A percentile compares a stretch with the other conserved stretches of the same genome.
These are phyloP conservation scores for Macrolepiota dolichaula DNA, from an alignment of 768 basidiomycete species.

Conservation along the genomic window DNA sequence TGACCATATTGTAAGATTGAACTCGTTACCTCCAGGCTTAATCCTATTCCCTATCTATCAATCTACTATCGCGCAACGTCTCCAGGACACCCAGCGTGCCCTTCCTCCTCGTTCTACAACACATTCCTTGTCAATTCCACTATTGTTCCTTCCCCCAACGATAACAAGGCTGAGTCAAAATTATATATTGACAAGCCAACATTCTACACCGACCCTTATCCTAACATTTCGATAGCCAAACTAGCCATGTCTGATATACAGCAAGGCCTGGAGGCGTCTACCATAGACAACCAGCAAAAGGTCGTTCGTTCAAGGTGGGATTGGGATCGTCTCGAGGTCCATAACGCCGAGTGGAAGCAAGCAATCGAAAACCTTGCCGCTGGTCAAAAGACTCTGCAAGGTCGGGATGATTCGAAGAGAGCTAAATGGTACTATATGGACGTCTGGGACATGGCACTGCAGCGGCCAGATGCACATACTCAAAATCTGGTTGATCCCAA, in stretches of 20 bases:
- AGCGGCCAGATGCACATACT: conserved; percentile 19
- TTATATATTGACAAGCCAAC: conserved; percentile 3
- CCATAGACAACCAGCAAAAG: conserved; percentile 6
- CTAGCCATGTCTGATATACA: neutral
- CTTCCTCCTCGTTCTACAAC: conserved; percentile 1
- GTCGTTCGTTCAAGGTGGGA: conserved; percentile 15
- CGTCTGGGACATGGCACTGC: conserved; percentile 16
- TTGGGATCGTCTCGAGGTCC: conserved; percentile 16
- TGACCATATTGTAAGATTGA: neutral
- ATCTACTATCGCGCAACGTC: conserved; percentile 15
- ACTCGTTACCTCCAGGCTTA: neutral
- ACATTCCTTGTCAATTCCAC: neutral
- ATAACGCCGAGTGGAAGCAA: conserved; percentile 15
- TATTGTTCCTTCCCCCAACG: neutral
- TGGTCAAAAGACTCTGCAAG: neutral
- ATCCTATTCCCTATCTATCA: conserved; percentile 6
- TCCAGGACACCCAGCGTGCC: conserved; percentile 15
- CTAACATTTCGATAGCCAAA: neutral
- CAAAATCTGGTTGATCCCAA: conserved; percentile 6
- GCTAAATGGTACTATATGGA: conserved; percentile 17
- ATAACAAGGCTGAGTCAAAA: neutral
- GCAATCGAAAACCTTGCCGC: neutral
- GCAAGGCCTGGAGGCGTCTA: neutral
- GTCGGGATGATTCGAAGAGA: neutral
- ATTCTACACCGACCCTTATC: conserved; percentile 7